Conservation (phyloP, 441 rosid species). For the Syzygium syzygioides region DNA sequence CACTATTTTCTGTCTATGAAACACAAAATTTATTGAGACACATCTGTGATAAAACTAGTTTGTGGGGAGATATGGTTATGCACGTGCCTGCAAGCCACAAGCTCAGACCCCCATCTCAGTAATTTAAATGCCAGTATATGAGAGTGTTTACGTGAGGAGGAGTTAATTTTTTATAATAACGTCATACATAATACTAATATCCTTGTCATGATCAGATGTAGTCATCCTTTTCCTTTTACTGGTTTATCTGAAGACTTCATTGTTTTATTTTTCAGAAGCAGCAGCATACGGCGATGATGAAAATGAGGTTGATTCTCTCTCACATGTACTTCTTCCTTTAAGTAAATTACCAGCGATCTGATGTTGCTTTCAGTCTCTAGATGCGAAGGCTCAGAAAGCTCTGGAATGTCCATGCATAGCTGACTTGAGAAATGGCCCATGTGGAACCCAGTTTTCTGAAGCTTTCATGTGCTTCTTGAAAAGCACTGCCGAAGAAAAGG, state of each 20-base stretch:
- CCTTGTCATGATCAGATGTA: background rate
- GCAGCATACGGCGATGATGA: conserved; percentile 60
- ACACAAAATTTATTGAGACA: background rate
- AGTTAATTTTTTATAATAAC: background rate
- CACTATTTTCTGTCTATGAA: background rate
- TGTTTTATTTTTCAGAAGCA: conserved; percentile 56
- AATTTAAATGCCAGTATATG: background rate
- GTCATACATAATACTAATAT: background rate
- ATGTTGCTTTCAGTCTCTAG: conserved; percentile 49
- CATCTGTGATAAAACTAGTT: background rate
- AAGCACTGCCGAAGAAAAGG: conserved; percentile 85
- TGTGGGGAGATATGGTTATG: background rate
- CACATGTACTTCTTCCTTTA: background rate
- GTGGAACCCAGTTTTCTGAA: conserved; percentile 73
- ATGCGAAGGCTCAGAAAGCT: conserved; percentile 72
- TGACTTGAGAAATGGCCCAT: conserved; percentile 64
- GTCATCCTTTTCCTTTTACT: background rate
- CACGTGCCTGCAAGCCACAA: background rate
- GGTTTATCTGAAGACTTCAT: background rate
- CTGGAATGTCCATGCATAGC: conserved; percentile 92
- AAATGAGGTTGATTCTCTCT: conserved; percentile 43
- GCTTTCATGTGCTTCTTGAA: conserved; percentile 85
- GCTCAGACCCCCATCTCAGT: background rate
- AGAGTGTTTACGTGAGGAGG: background rate
- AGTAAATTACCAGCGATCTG: conserved; percentile 1